Evolutionary conservation across 495 filamentous ascomycete species (phyloP), one percentile per base, ranked within the genome.

Genomic region (Penicillium egyptiacum): DNA sequence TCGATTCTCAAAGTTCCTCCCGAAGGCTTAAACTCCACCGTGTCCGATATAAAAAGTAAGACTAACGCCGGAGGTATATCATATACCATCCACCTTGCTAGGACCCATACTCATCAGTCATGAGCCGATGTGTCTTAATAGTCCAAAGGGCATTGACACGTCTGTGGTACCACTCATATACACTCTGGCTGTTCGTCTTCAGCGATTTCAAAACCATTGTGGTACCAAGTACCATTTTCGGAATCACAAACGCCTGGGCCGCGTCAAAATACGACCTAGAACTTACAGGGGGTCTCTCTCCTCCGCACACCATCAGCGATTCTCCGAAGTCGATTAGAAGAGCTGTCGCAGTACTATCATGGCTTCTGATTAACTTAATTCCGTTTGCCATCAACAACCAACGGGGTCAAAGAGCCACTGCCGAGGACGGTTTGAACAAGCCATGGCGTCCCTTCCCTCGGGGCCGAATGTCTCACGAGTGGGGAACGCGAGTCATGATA

Each of bases 141-240:
- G 4, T 17, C n/a, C 17, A 6, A 25, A 12, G 19, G 8, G 16
- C 43, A 26, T 22, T 52, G 14, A 17, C 10, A n/a, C 17, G 37
- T 5, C 8, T 12, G 12, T 17, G 10, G 25, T 58, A 58, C 40
- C 62, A 71, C 57, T 35, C 69, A 37, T 31, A 68, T 35, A 70
- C 71, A 10, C 31, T 76, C 25, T 77, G 68, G 64, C 63, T 79
- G 3, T 73, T 77, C 52, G 74, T 75, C 11, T 61, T 56, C 45
- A 73, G 64, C 45, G 74, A 80, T 55, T 57, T 77, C 31, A 72
- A 73, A 52, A 74, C 73, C 6, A 71, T 77, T 41, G 57, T 79
- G 2, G 43, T 67, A 42, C 73, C 77, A 37, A 61, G 69, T 35
- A 69, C 59, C 8, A 60, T 63, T 1, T 75, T 80, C 49, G 76